Evolutionary conservation across 208 protist genomes (phyloP), one percentile per base, ranked within the genome.

Genomic region (Paratrypanosoma confusum): DNA sequence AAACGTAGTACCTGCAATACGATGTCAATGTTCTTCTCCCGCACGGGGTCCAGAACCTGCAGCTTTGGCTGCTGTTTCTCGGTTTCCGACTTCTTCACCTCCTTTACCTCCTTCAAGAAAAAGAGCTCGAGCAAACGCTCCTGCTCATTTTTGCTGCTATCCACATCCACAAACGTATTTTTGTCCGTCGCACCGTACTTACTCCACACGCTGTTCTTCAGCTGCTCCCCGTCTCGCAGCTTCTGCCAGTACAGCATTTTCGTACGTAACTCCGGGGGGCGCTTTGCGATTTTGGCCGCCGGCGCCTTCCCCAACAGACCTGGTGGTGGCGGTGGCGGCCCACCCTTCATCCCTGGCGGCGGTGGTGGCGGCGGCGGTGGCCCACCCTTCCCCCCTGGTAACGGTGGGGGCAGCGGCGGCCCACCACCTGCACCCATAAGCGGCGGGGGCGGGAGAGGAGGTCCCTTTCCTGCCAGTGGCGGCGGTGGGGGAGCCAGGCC

Each of bases 1-100:
- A 90, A 51, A 8, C 75, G 71, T n/a, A 90, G 52, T 39, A 80
- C 81, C 43, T 74, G 63, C 24, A 90, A 65, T 11, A 90, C 64
- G 21, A 90, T 82, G 41, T 66, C 71, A 4, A 90, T 57, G 45
- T 85, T 81, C 16, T 59, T 57, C 58, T 90, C 81, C 27, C 71
- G 71, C 31, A 56, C 71, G 8, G 55, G 27, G 11, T 76, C 57
- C 2, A 90, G 48, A 33, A 82, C 61, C 11, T 47, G 52, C 16
- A 40, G 29, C n/a, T n/a, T 34, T 10, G 29, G 29, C 29, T n/a
- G n/a, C n/a, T n/a, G n/a, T n/a, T n/a, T n/a, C n/a, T 33, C 28
- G 8, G 28, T 13, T 33, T 7, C 28, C 8, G n/a, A n/a, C n/a
- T n/a, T 6, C 36, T 40, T 40, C 8, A 49, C 20, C 22, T 31